Base-by-base conservation (phyloP, 2,329 filamentous ascomycete genomes). In the Coleophoma eucalyptorum region DNA sequence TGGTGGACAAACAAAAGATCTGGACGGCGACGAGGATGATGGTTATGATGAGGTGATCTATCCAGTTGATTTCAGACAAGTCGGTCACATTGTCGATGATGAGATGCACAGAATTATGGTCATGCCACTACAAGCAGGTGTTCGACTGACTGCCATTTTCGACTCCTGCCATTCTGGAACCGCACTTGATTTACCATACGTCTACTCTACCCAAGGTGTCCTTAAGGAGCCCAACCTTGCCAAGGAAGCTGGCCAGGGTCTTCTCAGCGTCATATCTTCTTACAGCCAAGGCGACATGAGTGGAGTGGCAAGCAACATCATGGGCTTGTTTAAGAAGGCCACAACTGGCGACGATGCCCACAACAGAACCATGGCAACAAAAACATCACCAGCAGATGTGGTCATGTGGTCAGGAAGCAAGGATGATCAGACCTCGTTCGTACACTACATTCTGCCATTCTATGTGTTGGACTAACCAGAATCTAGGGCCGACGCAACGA, bases 381-480 rank as follows among this genome's bases (percentile, higher is more conserved):
- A 95, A 74, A 97, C 94, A 15, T 94, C 88, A 49, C 87, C 92
- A 1, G 94, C 94, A 38, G 94, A 99, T 70, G 94, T 99, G 32
- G 83, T 99, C 67, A 96, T 97, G 89, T 96, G 92, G 88, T 96
- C 90, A 54, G 94, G 94, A 51, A 95, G 90, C 74, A 97, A 96
- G 72, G 94, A 99, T 66, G 83, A 86, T 55, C 94, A 97, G 72
- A 99, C 94, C 59, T 92, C 88, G 86, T 90, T 76, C 73, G 87
- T 84, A 62, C 57, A 65, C 55, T 15, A 34, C 43, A 31, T 38
- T 16, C 20, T 26, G 18, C 40, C 2, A 15, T 5, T 6, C 6
- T 6, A 44, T 16, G 12, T 16, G 43, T 33, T 8, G 43, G 52
- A 51, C 61, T 65, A 57, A 62, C 55, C 21, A 19, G 51, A 18